Base-by-base conservation (phyloP, 139 green algal genomes). In the Spirogloea muscicola region DNA sequence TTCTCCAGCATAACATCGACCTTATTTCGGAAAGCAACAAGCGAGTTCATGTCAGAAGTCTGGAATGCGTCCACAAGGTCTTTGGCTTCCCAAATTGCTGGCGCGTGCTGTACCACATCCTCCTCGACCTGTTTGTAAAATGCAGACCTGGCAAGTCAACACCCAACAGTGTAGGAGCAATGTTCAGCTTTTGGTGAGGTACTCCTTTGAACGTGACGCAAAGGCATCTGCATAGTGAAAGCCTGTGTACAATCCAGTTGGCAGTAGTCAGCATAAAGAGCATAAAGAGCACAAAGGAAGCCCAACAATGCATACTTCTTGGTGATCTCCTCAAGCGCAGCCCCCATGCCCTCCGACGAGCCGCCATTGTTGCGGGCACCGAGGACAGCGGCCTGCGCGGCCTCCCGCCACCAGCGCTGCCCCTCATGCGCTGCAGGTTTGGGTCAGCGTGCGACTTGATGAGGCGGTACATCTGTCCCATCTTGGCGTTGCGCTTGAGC, bases 71-170 rank as follows among this genome's bases (percentile, higher is more conserved):
- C 63, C 29, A 72, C 5, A 2, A 31, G 43, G 5, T 27, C 41
- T 3, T 72, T 72, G 0, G 42, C 42, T 27, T 72, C 27, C 63
- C 27, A 39, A 43, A 72, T 72, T 27, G 42, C 63, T 16, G 39
- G 43, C 29, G 41, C 6, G 27, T 72, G 41, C 41, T 72, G 25
- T 43, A 43, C n/a, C 63, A 72, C 63, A 43, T 72, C 63, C n/a
- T 13, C 41, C 42, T 58, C 63, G 27, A 72, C 58, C 63, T 72
- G 40, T 43, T 72, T 25, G 63, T 60, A 72, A 34, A 60, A 72
- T 2, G 41, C 40, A 18, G 63, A 72, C n/a, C 63, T 72, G 63
- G 13, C n/a, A n/a, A n/a, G n/a, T n/a, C n/a, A n/a, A n/a, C n/a
- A n/a, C n/a, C n/a, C n/a, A n/a, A n/a, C n/a, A n/a, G n/a, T n/a